Percentiles rank a stretch among this genome's conserved stretches.
These are phyloP conservation scores for Solanum virginianum DNA, from an alignment of 257 asterid genomes.

Conservation along the genomic window DNA sequence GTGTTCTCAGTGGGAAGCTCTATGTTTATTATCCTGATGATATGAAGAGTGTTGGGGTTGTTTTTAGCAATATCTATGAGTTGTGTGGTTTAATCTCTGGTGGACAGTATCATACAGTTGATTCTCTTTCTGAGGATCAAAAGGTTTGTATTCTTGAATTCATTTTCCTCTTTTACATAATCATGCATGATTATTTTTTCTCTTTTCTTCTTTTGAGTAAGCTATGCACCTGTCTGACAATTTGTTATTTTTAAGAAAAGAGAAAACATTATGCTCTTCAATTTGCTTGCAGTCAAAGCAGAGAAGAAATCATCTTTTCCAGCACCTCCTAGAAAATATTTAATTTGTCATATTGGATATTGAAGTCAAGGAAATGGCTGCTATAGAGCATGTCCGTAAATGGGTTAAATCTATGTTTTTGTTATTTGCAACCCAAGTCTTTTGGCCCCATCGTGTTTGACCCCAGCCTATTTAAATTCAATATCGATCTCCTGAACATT, in stretches of 20 bases:
- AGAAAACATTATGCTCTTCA: not conserved
- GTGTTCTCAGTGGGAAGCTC: slow-evolving; percentile 72
- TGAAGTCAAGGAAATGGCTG: not conserved
- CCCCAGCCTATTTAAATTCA: not conserved
- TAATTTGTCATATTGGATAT: not conserved
- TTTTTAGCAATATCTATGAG: slow-evolving; percentile 66
- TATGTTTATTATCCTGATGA: slow-evolving; percentile 88
- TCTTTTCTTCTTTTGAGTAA: not conserved
- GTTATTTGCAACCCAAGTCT: not conserved
- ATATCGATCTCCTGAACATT: not conserved
- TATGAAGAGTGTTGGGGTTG: slow-evolving; percentile 61
- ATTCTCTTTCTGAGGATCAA: slow-evolving; percentile 66
- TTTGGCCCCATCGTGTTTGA: not conserved
- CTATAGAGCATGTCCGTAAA: not conserved
- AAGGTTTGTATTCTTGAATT: slow-evolving; percentile 47
- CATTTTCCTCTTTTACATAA: not conserved
- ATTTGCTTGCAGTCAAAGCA: not conserved
- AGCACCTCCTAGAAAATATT: not conserved
- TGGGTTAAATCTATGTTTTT: not conserved
- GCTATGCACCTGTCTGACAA: not conserved
- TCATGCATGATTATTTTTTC: not conserved
- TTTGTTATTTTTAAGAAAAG: not conserved
- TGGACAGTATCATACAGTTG: slow-evolving; percentile 59
- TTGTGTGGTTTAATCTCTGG: slow-evolving; percentile 76
- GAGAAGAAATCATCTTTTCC: not conserved